phyloP scores from a whole-genome alignment of 139 green algal genomes.

The Penium margaritaceum region DNA sequence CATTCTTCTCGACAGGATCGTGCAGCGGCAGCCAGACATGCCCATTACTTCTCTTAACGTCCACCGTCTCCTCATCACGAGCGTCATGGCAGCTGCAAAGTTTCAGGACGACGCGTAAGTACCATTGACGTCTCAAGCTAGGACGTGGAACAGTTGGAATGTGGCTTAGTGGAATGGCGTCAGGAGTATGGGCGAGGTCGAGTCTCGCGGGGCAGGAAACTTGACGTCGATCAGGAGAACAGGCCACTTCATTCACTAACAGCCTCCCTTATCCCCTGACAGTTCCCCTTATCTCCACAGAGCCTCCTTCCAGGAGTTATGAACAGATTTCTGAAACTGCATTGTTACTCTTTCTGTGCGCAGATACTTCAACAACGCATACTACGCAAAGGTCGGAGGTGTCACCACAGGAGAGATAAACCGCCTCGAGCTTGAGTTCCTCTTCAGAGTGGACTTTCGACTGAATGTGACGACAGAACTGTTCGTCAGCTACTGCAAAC shows the following conservation, averaged over 20 bases:
- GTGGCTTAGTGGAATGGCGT: too few relatives aligned
- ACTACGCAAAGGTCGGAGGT: slow-evolving; percentile 67
- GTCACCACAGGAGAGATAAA: slow-evolving; percentile 67
- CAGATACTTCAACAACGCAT: slow-evolving; percentile 68
- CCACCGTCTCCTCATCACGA: slow-evolving; percentile 64
- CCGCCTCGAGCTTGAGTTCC: slow-evolving; percentile 66
- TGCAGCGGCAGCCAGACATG: slow-evolving; percentile 46
- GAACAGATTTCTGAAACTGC: too few relatives aligned
- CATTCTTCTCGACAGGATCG: slow-evolving; percentile 61
- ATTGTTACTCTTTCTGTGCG: too few relatives aligned
- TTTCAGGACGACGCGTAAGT: slow-evolving; percentile 71
- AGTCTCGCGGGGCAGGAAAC: too few relatives aligned
- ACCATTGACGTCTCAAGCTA: too few relatives aligned
- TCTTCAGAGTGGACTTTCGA: slow-evolving; percentile 60
- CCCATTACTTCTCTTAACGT: slow-evolving; percentile 56
- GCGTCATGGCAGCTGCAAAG: slow-evolving; percentile 65
- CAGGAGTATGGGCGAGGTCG: too few relatives aligned
- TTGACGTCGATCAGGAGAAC: too few relatives aligned
- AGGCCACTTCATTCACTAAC: too few relatives aligned
- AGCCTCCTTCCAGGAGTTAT: too few relatives aligned
- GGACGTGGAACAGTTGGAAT: too few relatives aligned
- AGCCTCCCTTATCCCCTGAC: too few relatives aligned
- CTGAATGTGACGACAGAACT: slow-evolving; percentile 44
- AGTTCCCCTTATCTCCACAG: too few relatives aligned
- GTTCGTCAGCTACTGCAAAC: slow-evolving; percentile 31